Evolutionary conservation across 139 green algal species (phyloP), one percentile per base, ranked within the genome.

Genomic region (Pseudopediastrum boryanum): DNA sequence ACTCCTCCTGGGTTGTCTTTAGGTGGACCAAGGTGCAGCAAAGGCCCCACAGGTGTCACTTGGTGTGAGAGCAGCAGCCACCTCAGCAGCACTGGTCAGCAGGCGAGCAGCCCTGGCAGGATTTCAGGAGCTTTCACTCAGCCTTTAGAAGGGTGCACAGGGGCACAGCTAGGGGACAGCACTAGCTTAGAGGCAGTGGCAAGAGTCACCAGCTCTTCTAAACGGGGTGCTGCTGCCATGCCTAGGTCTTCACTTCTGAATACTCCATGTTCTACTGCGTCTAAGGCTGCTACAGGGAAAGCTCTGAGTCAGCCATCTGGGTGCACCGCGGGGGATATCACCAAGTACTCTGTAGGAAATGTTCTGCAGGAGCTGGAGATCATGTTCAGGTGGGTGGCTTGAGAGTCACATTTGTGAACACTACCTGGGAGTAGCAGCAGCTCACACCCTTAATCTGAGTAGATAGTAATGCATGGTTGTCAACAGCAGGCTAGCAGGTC

Each of bases 351-450:
- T 2, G 33, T 77, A 29, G 74, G 83, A 25, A 78, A 80, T 52
- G 13, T 89, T 27, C 38, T 83, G 63, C 65, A 86, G 56, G 85
- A 89, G 70, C 81, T 89, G 36, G 56, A 35, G 2, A 71, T 67
- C n/a, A 87, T 79, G 7, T 79, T 85, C 46, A 54, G 51, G 39
- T 89, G 76, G 63, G 76, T 88, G n/a, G 64, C 16, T n/a, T 13
- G 21, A 64, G 54, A 25, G 9, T 39, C n/a, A 0, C 9, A 64
- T 64, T 27, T 10, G 10, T 13, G 35, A 27, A 4, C 10, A 5
- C 54, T 12, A 33, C 33, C 1, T 12, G 33, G 9, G 16, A 16
- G 1, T 3, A 31, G 54, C 33, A 16, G 7, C 8, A 36, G 31
- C 29, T 62, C 52, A 9, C 31, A n/a, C 10, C 8, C 7, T 21